Evolutionary conservation across 129 eudicot species (phyloP).

Genomic region (Escallonia rubra): DNA sequence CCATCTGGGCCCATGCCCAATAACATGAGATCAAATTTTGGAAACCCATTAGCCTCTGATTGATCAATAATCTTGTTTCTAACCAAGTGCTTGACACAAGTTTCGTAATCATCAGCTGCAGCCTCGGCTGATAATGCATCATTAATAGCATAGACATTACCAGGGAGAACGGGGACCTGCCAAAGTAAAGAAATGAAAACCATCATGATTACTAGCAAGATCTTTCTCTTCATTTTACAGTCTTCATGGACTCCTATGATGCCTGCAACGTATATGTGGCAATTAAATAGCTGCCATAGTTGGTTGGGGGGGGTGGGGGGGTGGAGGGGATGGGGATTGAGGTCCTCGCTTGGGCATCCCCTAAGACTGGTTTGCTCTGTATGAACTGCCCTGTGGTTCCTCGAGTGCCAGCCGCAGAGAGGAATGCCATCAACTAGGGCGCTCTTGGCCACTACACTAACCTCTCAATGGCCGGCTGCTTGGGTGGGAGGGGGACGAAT

Average conservation of each 20-base stretch:
- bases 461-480: too few species aligned
- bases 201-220: too few species aligned
- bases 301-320: background rate
- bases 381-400: background rate
- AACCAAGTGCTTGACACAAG: constrained; percentile 31
- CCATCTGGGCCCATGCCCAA: constrained; percentile 52
- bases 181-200: background rate
- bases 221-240: too few species aligned
- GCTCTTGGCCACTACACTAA: too few species aligned
- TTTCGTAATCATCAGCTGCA: constrained; percentile 47
- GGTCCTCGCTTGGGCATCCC: background rate
- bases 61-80: constrained; percentile 16
- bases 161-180: constrained; percentile 43
- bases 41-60: constrained; percentile 21
- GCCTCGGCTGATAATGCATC: constrained; percentile 46
- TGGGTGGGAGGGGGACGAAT: too few species aligned
- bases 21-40: constrained; percentile 42
- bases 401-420: background rate
- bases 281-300: too few species aligned
- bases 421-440: constrained; percentile 1
- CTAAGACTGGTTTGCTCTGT: background rate
- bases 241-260: too few species aligned
- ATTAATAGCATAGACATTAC: constrained; percentile 40
- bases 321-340: background rate
- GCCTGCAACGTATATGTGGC: too few species aligned